Conservation (phyloP, 192 early-diverging fungal genomes). For the Podila epicladia region DNA sequence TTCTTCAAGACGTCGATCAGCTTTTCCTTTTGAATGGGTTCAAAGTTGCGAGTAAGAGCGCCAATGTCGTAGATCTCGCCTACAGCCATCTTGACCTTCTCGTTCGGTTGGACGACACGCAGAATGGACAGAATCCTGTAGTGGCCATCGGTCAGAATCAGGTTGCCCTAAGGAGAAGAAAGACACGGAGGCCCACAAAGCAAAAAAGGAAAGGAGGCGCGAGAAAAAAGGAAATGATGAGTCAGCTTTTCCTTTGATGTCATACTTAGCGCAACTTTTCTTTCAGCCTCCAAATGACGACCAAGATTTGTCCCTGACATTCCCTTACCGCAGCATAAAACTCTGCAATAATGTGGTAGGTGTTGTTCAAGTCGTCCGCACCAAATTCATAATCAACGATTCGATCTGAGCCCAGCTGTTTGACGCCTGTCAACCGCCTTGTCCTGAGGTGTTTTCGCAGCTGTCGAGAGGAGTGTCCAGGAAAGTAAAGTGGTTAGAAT, state of each 20-base stretch:
- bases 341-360: constrained; percentile 81
- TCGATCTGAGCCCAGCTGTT: constrained; percentile 91
- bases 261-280: too few species aligned
- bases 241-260: background rate
- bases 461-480: constrained; percentile 21
- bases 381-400: constrained; percentile 95
- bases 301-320: too few species aligned
- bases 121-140: constrained; percentile 86
- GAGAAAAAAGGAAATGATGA: background rate
- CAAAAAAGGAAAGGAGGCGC: background rate
- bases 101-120: constrained; percentile 87
- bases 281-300: too few species aligned
- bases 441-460: constrained; percentile 93
- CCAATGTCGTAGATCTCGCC: constrained; percentile 83
- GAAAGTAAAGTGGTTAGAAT: background rate
- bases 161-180: constrained; percentile 77
- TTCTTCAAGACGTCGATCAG: constrained; percentile 61
- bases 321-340: constrained; percentile 76
- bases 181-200: background rate
- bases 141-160: constrained; percentile 92
- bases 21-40: constrained; percentile 61
- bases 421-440: constrained; percentile 76
- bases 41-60: constrained; percentile 60
- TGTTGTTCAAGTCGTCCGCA: constrained; percentile 60
- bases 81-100: constrained; percentile 81